These are phyloP conservation scores for Pseudonitzschia delicatissima DNA, from an alignment of 108 stramenopile species.

Conservation along the genomic window DNA sequence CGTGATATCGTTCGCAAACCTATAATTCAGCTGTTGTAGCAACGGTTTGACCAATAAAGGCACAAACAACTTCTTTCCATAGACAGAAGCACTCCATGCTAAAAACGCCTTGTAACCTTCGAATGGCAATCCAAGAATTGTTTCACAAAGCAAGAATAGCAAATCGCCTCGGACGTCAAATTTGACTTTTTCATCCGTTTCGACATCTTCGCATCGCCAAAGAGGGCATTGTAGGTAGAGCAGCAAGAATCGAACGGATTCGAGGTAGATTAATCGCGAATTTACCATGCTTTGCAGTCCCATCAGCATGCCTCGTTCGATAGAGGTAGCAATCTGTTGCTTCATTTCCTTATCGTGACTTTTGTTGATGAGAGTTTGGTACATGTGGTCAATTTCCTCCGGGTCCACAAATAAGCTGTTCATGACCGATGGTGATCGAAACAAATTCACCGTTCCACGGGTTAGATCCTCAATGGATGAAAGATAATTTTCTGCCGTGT, in stretches of 20 bases:
- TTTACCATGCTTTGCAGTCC: slow-evolving; percentile 54
- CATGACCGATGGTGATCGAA: slow-evolving; percentile 57
- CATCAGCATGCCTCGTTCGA: slow-evolving; percentile 52
- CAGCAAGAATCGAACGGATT: slow-evolving; percentile 59
- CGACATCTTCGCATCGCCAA: slow-evolving; percentile 31
- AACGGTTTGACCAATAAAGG: slow-evolving; percentile 62
- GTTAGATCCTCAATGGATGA: slow-evolving; percentile 42
- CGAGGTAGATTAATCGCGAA: slow-evolving; percentile 59
- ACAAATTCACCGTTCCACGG: slow-evolving; percentile 52
- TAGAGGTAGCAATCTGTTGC: slow-evolving; percentile 44
- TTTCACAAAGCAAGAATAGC: slow-evolving; percentile 37
- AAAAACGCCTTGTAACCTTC: slow-evolving; percentile 57
- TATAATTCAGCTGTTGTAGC: slow-evolving; percentile 39
- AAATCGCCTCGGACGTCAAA: slow-evolving; percentile 32
- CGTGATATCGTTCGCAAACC: slow-evolving; percentile 7
- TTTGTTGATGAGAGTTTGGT: slow-evolving; percentile 29
- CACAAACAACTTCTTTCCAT: slow-evolving; percentile 46
- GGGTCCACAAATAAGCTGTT: slow-evolving; percentile 69
- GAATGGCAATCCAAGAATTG: slow-evolving; percentile 41
- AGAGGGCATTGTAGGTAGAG: slow-evolving; percentile 56
- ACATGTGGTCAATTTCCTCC: slow-evolving; percentile 54
- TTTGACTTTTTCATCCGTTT: not conserved
- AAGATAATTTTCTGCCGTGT: not conserved
- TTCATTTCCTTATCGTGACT: slow-evolving; percentile 25
- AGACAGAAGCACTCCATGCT: slow-evolving; percentile 46